Base-by-base conservation (phyloP, 2,329 filamentous ascomycete genomes). In the Trichoderma koningii region DNA sequence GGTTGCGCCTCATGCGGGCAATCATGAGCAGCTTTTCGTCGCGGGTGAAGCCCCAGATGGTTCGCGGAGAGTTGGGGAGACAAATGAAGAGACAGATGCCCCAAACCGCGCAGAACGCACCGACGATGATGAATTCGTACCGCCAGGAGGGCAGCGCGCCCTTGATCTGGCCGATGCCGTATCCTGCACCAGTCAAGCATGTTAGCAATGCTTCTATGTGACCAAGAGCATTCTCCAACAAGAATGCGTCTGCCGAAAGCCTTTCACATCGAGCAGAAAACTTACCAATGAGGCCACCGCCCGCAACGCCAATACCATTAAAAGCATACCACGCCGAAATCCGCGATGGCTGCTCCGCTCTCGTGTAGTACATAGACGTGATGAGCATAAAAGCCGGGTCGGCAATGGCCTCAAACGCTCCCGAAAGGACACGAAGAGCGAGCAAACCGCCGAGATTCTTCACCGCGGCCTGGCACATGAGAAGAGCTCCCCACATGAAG, bases 81-180 rank as follows among this genome's bases (percentile, higher is more conserved):
- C 86, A 75, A 19, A 86, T 72, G 48, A 82, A 78, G 71, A 89
- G 83, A 12, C 85, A 75, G 7, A 88, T 79, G 1, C 84, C 87
- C 82, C 87, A 89, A 14, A 79, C 65, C 17, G 83, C 78, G 65
- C 85, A 89, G 12, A 89, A 77, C 1, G 83, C 79, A 7, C 80
- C 80, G 4, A 86, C 86, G n/a, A 90, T 82, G 17, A 91, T 75
- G 71, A 90, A 90, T 63, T 90, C 87, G 68, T 87, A 90, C 70
- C 85, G 85, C 87, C 87, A 90, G 0, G 82, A 83, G 0, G 82
- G 78, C 21, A 89, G 77, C 1, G 79, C 76, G 15, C 83, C 85
- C 45, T 80, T 77, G 68, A 86, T 86, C 67, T 87, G 80, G 1
- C 87, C 86, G 52, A 89, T 88, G 0, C 81, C 86, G 64, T 85